Evolutionary conservation across 2,329 filamentous ascomycete genomes (phyloP).

Genomic region (Ceratocystiopsis sp.): DNA sequence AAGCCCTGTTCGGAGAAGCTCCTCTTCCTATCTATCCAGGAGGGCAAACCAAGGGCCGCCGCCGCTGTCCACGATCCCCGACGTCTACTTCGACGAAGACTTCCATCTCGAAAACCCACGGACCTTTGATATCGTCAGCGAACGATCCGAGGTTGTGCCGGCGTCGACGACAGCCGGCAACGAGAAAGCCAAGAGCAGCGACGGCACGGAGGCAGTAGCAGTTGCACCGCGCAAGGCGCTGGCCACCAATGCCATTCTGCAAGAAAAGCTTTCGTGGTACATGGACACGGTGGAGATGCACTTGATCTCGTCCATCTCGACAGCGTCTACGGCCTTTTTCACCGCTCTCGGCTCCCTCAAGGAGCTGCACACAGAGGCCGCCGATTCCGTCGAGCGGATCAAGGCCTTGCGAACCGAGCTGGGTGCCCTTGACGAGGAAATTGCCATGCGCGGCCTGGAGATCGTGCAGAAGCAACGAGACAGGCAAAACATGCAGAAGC

Average conservation of each 20-base stretch:
- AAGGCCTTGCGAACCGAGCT: slow-evolving; percentile 66
- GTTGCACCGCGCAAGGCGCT: slow-evolving; percentile 63
- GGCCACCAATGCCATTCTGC: slow-evolving; percentile 89
- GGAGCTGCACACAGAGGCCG: slow-evolving; percentile 80
- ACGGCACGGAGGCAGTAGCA: slow-evolving; percentile 24
- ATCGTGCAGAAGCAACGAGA: slow-evolving; percentile 70
- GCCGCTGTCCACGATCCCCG: slow-evolving; percentile 79
- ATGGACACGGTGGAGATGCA: slow-evolving; percentile 99
- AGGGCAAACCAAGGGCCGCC: slow-evolving; percentile 56
- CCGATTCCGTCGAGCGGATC: slow-evolving; percentile 78
- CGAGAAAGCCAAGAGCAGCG: slow-evolving; percentile 16
- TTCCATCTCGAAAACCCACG: slow-evolving; percentile 93
- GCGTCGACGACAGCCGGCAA: slow-evolving; percentile 38
- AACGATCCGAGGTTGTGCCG: slow-evolving; percentile 88
- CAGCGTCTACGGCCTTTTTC: slow-evolving; percentile 91
- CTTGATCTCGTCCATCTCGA: slow-evolving; percentile 88
- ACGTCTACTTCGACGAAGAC: slow-evolving; percentile 84
- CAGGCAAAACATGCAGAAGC: slow-evolving; percentile 66
- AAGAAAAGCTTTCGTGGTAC: slow-evolving; percentile 98
- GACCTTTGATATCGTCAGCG: slow-evolving; percentile 91
- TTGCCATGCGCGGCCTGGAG: slow-evolving; percentile 69
- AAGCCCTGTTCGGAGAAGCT: slow-evolving; percentile 23
- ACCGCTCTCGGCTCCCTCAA: slow-evolving; percentile 80
- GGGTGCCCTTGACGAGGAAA: slow-evolving; percentile 64
- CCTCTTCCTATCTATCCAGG: slow-evolving; percentile 29